Evolutionary conservation across 108 stramenopile species (phyloP).

Genomic region (Cyclotella cryptica): DNA sequence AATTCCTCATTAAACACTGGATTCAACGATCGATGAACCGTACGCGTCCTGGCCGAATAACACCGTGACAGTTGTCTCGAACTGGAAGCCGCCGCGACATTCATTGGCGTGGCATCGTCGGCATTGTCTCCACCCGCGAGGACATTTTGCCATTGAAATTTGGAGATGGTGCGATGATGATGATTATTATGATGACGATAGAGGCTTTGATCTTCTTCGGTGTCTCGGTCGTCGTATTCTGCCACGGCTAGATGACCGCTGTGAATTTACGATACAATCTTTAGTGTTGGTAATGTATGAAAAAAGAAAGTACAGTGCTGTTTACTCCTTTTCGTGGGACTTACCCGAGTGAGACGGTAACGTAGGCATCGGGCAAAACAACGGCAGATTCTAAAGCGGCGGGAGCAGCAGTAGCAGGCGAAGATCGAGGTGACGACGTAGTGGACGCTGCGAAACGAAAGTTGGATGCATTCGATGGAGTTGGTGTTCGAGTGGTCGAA

Average conservation of each 20-base stretch:
- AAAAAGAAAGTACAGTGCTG: neutral
- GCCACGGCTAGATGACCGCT: constrained; percentile 67
- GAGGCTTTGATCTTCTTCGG: constrained; percentile 15
- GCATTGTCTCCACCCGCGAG: neutral
- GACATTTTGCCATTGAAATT: constrained; percentile 39
- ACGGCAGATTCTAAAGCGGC: too few relatives aligned
- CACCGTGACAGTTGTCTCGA: constrained; percentile 65
- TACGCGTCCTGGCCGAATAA: constrained; percentile 87
- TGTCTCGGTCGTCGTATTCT: constrained; percentile 70
- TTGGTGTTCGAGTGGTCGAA: neutral
- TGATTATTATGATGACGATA: constrained; percentile 15
- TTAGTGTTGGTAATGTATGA: neutral
- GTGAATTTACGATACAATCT: neutral
- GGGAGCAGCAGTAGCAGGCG: too few relatives aligned
- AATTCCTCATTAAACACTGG: constrained; percentile 95
- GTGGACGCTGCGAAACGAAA: constrained; percentile 1
- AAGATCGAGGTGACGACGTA: constrained; percentile 20
- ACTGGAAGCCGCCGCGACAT: neutral
- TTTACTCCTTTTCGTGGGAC: too few relatives aligned
- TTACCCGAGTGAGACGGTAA: constrained; percentile 68
- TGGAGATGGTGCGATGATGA: constrained; percentile 16
- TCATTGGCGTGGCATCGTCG: neutral
- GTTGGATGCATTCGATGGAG: constrained; percentile 1
- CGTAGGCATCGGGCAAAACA: constrained; percentile 56
- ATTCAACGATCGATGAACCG: constrained; percentile 73